Conservation (phyloP, 805 yeast genomes). For the Zygotorulaspora danielsina region DNA sequence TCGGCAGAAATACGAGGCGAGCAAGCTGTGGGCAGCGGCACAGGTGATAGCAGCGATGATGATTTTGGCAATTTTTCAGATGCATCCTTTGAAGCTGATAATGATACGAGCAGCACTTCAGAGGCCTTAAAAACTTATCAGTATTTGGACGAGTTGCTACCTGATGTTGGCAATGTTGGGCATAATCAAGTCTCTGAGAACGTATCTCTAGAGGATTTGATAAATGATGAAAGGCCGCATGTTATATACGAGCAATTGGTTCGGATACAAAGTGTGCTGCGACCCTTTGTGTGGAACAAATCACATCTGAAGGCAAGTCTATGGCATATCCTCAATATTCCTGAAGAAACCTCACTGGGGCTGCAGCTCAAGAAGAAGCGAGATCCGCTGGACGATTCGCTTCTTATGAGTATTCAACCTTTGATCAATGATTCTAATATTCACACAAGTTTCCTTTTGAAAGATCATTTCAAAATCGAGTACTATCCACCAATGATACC, state of each 20-base stretch:
- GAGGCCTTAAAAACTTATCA: background rate
- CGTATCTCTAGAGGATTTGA: conserved; percentile 14
- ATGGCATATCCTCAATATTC: conserved; percentile 28
- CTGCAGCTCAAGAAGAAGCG: background rate
- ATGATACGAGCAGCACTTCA: conserved; percentile 1
- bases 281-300: conserved; percentile 30
- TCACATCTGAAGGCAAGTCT: conserved; percentile 26
- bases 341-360: conserved; percentile 11
- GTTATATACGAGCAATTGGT: conserved; percentile 33
- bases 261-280: conserved; percentile 17
- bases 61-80: conserved; percentile 38
- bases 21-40: no score
- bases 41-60: conserved; percentile 16
- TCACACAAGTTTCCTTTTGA: conserved; percentile 12
- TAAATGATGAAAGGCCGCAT: conserved; percentile 28
- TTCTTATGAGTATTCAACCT: conserved; percentile 15
- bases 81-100: conserved; percentile 26
- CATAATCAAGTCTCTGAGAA: background rate
- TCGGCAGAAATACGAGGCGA: no score
- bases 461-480: conserved; percentile 20
- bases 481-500: conserved; percentile 22
- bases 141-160: conserved; percentile 9
- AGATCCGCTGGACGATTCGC: conserved; percentile 20
- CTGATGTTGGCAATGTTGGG: conserved; percentile 2
- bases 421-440: conserved; percentile 7